phyloP scores from a whole-genome alignment of 495 filamentous ascomycete species.

The Daldinia concentrica region DNA sequence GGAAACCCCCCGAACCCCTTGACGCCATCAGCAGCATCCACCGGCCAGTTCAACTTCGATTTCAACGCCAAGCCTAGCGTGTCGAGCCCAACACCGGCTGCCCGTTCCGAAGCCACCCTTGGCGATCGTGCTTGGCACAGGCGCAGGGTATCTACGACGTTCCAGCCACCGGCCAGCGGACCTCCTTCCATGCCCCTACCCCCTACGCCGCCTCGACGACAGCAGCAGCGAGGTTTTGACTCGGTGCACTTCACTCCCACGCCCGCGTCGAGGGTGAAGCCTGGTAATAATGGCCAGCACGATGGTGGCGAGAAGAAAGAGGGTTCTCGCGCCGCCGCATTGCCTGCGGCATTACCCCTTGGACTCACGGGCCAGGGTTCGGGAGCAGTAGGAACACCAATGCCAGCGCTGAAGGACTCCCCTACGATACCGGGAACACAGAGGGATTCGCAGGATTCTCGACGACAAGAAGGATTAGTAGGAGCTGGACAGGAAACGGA shows the following conservation, averaged over 20 bases:
- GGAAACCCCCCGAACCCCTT: not conserved
- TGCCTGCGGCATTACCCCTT: not conserved
- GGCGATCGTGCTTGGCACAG: constrained; percentile 44
- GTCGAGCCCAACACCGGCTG: constrained; percentile 18
- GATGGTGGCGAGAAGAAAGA: not conserved
- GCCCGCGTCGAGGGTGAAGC: constrained; percentile 5
- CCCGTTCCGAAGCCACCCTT: constrained; percentile 13
- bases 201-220: constrained; percentile 29
- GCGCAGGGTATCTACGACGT: constrained; percentile 31
- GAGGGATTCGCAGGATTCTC: not conserved
- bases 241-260: not conserved
- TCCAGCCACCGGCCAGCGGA: constrained; percentile 33
- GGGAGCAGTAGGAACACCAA: not conserved
- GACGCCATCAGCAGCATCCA: constrained; percentile 2
- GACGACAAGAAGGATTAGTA: not conserved
- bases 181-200: constrained; percentile 29
- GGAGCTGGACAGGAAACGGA: not conserved
- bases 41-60: constrained; percentile 10
- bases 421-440: not conserved
- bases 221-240: constrained; percentile 19
- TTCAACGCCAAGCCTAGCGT: not conserved
- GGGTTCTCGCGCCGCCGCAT: not conserved
- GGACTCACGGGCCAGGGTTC: not conserved
- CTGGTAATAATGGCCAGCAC: not conserved
- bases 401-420: not conserved